Percentiles rank a stretch among this genome's conserved stretches.
Evolutionary conservation across 306 rosid genomes (phyloP).

Genomic region (Casuarina equisetifolia): DNA sequence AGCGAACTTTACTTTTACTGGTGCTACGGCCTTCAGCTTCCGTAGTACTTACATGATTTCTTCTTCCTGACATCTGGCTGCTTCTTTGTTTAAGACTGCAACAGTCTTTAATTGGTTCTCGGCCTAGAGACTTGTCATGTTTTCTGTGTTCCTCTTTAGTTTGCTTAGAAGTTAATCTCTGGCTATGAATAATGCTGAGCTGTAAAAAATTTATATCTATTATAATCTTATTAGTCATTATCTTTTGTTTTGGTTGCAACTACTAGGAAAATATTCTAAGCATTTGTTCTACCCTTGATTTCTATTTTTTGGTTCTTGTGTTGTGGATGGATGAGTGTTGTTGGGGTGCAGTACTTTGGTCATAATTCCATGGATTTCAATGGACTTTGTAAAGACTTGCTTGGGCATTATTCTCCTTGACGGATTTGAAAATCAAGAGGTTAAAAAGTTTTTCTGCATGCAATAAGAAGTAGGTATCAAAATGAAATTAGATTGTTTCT

Average conservation of each 20-base stretch:
- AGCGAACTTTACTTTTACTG: background rate
- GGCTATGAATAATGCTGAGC: background rate
- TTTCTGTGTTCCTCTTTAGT: conserved; percentile 26
- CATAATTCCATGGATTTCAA: conserved; percentile 54
- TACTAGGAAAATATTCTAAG: conserved; percentile 2
- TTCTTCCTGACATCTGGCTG: conserved; percentile 44
- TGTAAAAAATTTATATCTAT: background rate
- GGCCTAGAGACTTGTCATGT: conserved; percentile 59
- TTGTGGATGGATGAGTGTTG: conserved; percentile 91
- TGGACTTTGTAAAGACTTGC: conserved; percentile 50
- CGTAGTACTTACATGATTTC: background rate
- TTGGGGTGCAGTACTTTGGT: conserved; percentile 58
- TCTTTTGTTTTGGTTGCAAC: conserved; percentile 10
- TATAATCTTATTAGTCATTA: background rate
- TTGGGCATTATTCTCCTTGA: conserved; percentile 21
- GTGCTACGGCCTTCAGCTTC: conserved; percentile 4
- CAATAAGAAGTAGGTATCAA: conserved; percentile 1
- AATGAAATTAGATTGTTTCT: conserved; percentile 5
- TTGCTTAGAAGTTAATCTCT: conserved; percentile 28
- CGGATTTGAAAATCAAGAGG: conserved; percentile 11
- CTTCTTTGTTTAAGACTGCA: conserved; percentile 77
- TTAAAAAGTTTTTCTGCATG: conserved; percentile 9
- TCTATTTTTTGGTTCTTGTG: conserved; percentile 38
- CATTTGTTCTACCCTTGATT: conserved; percentile 20
- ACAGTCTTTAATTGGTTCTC: conserved; percentile 58